Conservation (phyloP, 2,329 filamentous ascomycete species). For the Plectosphaerella plurivora region DNA sequence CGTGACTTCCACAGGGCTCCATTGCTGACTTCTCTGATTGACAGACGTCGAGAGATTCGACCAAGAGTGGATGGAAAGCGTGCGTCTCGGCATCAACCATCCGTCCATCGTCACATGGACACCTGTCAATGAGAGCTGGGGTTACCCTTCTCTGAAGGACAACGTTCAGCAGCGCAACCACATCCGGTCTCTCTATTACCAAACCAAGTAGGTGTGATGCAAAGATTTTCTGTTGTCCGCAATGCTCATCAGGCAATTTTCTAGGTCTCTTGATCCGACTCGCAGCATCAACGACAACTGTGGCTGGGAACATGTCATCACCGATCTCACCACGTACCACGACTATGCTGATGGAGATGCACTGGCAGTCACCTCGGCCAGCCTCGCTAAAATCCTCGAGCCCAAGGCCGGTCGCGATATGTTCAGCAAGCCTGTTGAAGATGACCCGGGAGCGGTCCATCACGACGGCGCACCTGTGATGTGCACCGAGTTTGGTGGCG, state of each 20-base stretch:
- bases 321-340: conserved; percentile 64
- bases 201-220: conserved; percentile 48
- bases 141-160: conserved; percentile 53
- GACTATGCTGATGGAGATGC: conserved; percentile 58
- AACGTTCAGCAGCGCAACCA: conserved; percentile 58
- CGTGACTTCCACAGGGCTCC: no score
- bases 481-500: conserved; percentile 64
- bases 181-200: conserved; percentile 57
- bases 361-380: conserved; percentile 49
- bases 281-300: conserved; percentile 68
- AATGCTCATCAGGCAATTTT: conserved; percentile 14
- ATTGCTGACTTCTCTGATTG: conserved; percentile 17
- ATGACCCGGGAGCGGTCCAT: conserved; percentile 48
- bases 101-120: conserved; percentile 64
- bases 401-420: conserved; percentile 47
- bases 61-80: conserved; percentile 59
- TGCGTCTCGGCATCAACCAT: conserved; percentile 62
- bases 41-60: conserved; percentile 52
- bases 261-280: conserved; percentile 51
- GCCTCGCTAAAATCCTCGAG: conserved; percentile 48
- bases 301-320: conserved; percentile 64
- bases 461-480: conserved; percentile 53
- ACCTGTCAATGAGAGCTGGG: conserved; percentile 62
- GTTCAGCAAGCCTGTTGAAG: conserved; percentile 44
- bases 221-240: background rate